A percentile compares a stretch with the other conserved stretches of the same genome.
Evolutionary conservation across 148 eudicot genomes (phyloP).

Genomic region (Chenopodium formosanum): DNA sequence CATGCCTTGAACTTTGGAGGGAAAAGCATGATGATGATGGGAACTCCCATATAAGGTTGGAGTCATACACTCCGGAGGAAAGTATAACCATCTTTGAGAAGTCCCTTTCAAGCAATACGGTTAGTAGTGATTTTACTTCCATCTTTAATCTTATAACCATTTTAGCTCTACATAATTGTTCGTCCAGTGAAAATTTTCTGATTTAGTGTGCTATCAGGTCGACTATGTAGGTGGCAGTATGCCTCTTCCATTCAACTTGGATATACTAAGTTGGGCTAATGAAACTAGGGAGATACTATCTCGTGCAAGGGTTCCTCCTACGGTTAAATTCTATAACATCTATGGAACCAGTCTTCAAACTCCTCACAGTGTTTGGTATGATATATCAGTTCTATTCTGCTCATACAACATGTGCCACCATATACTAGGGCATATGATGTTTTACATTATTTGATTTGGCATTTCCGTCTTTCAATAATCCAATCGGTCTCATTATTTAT

Average conservation of each 20-base stretch:
- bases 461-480: background rate
- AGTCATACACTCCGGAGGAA: conserved; percentile 66
- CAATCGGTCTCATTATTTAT: conserved; percentile 9
- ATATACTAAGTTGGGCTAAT: conserved; percentile 80
- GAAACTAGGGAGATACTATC: conserved; percentile 70
- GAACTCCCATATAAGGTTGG: conserved; percentile 48
- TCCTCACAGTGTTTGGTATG: conserved; percentile 89
- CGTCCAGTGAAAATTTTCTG: background rate
- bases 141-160: too few species aligned
- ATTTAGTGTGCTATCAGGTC: conserved; percentile 40
- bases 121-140: conserved; percentile 27
- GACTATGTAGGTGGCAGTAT: conserved; percentile 59
- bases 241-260: conserved; percentile 76
- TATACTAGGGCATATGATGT: background rate
- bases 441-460: background rate
- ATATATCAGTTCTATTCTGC: background rate
- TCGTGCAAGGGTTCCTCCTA: conserved; percentile 64
- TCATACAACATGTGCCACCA: background rate
- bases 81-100: conserved; percentile 50
- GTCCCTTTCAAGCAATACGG: conserved; percentile 80
- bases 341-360: conserved; percentile 87
- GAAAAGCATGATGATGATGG: conserved; percentile 55
- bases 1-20: conserved; percentile 84
- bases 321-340: conserved; percentile 87
- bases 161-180: too few species aligned